These are phyloP conservation scores for Strobilomyces confusus DNA, from an alignment of 768 basidiomycete species.

Conservation along the genomic window DNA sequence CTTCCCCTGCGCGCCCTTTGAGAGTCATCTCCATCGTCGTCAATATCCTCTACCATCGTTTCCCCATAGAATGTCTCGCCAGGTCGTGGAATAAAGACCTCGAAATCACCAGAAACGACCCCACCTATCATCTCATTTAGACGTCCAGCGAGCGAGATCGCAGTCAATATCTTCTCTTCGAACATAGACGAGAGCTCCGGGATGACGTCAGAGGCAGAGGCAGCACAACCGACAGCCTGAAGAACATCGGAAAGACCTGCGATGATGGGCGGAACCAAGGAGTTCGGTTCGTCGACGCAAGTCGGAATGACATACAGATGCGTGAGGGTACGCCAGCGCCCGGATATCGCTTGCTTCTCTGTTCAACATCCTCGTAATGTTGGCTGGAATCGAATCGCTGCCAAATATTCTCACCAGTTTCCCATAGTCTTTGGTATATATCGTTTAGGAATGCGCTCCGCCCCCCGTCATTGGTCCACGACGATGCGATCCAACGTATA, in stretches of 20 bases:
- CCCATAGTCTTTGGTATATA: neutral
- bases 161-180: neutral
- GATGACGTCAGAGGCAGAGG: neutral
- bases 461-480: conserved; percentile 5
- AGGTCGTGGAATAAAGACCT: neutral
- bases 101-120: conserved; percentile 10
- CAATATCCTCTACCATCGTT: neutral
- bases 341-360: conserved; percentile 3
- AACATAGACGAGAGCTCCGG: neutral
- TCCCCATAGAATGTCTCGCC: neutral
- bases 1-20: neutral
- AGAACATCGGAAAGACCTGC: conserved; percentile 3
- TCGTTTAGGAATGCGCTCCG: neutral
- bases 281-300: neutral
- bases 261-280: neutral
- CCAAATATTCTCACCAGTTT: neutral
- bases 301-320: neutral
- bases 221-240: neutral
- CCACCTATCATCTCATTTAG: conserved; percentile 4
- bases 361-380: neutral
- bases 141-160: neutral
- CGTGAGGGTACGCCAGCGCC: neutral
- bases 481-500: neutral
- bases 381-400: neutral
- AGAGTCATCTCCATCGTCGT: neutral